These are phyloP conservation scores for Butyriboletus pseudospeciosus DNA, from an alignment of 1,284 basidiomycete genomes.

Conservation along the genomic window DNA sequence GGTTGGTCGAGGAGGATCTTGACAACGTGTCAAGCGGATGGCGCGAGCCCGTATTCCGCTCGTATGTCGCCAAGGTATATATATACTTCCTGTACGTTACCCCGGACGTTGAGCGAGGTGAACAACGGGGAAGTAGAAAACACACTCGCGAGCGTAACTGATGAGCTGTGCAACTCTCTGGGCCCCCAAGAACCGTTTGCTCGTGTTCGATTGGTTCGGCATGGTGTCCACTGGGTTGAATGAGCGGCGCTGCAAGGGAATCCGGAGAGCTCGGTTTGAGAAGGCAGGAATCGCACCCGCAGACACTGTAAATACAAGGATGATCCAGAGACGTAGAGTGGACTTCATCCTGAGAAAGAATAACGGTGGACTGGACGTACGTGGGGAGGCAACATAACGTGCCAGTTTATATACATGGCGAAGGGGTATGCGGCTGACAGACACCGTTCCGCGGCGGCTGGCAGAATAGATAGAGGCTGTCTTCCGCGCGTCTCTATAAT, in stretches of 20 bases:
- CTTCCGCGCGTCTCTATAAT: not conserved
- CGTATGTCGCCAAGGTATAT: constrained; percentile 33
- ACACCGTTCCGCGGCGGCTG: constrained; percentile 1
- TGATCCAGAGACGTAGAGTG: not conserved
- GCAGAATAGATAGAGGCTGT: not conserved
- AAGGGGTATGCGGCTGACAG: constrained; percentile 18
- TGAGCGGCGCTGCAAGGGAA: constrained; percentile 12
- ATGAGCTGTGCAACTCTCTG: constrained; percentile 1
- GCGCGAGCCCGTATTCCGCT: constrained; percentile 35
- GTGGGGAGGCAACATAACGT: not conserved
- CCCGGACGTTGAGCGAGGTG: not conserved
- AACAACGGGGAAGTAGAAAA: not conserved
- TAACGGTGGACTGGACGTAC: not conserved
- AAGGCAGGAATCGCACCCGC: constrained; percentile 7
- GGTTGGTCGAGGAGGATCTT: not conserved
- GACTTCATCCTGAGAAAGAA: constrained; percentile 7
- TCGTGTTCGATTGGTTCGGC: not conserved
- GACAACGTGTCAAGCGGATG: constrained; percentile 28
- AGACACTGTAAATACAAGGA: constrained; percentile 1
- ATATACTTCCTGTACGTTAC: constrained; percentile 31
- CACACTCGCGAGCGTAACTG: constrained; percentile 8
- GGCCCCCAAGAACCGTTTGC: not conserved
- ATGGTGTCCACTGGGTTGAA: not conserved
- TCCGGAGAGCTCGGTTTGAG: constrained; percentile 3
- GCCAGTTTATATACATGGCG: constrained; percentile 9